phyloP scores from a whole-genome alignment of 192 early-diverging fungal species.

The Coemansia sp. region DNA sequence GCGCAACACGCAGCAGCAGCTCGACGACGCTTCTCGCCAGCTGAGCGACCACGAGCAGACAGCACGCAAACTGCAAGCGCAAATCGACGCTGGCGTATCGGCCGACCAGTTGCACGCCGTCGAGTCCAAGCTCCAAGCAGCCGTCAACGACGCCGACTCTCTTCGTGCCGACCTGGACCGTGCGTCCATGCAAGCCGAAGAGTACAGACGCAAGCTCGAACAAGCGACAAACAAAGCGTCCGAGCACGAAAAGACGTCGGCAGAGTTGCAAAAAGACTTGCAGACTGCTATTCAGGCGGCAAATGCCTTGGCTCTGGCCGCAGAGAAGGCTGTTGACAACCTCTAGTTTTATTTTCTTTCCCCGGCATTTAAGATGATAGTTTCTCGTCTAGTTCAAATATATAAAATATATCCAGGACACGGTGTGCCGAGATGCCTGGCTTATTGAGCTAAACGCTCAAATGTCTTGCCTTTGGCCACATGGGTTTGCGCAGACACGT shows the following conservation, averaged over 20 bases:
- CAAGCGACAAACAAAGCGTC: constrained; percentile 15
- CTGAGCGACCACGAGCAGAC: constrained; percentile 15
- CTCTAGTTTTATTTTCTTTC: constrained; percentile 3
- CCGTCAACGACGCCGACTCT: constrained; percentile 13
- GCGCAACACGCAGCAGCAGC: constrained; percentile 17
- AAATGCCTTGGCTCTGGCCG: constrained; percentile 36
- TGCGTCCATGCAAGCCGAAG: constrained; percentile 18
- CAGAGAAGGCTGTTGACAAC: constrained; percentile 42
- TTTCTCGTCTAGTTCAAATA: too few relatives aligned
- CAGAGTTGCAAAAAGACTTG: constrained; percentile 35
- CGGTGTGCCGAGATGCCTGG: too few relatives aligned
- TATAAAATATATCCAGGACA: too few relatives aligned
- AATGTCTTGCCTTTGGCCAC: not conserved
- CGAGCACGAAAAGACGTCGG: constrained; percentile 16
- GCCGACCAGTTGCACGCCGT: constrained; percentile 13
- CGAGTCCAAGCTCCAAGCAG: constrained; percentile 20
- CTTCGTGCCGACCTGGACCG: constrained; percentile 22
- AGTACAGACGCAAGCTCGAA: constrained; percentile 20
- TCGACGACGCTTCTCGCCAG: constrained; percentile 16
- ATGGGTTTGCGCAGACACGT: not conserved
- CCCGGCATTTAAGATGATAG: not conserved
- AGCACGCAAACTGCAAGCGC: constrained; percentile 8
- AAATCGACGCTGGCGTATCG: constrained; percentile 9
- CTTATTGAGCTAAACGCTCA: too few relatives aligned
- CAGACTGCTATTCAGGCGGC: constrained; percentile 30